Evolutionary conservation across 1,284 basidiomycete species (phyloP), one percentile per base, ranked within the genome.

Genomic region (Neonothopanus nambi): DNA sequence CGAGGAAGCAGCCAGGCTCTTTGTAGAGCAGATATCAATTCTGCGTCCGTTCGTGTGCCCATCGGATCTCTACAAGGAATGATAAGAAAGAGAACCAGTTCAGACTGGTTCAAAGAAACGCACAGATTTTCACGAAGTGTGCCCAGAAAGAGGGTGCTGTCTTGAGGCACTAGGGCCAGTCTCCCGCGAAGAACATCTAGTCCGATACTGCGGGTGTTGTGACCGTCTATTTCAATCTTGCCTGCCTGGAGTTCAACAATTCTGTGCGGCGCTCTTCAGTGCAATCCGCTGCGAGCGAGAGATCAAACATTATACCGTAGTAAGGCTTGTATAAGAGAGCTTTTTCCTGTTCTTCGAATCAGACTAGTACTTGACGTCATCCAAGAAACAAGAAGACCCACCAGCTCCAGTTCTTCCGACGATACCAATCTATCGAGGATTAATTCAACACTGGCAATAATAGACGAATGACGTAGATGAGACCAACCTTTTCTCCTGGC

Each of bases 371-470:
- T 33, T 13, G 13, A 33, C 30, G 30, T 33, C 30, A 33, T 33
- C 4, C 8, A 33, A 20, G 44, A 42, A 46, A 28, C 3, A 28
- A 17, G 3, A 42, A 40, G 8, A 52, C 64, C 68, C 66, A 67
- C 81, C 84, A 44, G 87, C 85, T 13, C 86, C 87, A 0, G 87
- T 90, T 7, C 87, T 70, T 7, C 89, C 89, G 17, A 91, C 86
- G 33, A 93, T 79, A 6, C 89, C 89, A 55, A 93, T 67, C 81
- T 81, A 40, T 20, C 37, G 17, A 49, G 30, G n/a, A 30, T 8
- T 1, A 24, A 33, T 41, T 13, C n/a, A 2, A 20, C 9, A 37
- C 40, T 40, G n/a, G 6, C 17, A 3, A 49, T 24, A n/a, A n/a
- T 23, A 11, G 18, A 23, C 30, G 24, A 35, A 48, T 28, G 13